A percentile compares a stretch with the other conserved stretches of the same genome.
Conservation (phyloP, 1,284 basidiomycete species). For the Inonotus hispidus region DNA sequence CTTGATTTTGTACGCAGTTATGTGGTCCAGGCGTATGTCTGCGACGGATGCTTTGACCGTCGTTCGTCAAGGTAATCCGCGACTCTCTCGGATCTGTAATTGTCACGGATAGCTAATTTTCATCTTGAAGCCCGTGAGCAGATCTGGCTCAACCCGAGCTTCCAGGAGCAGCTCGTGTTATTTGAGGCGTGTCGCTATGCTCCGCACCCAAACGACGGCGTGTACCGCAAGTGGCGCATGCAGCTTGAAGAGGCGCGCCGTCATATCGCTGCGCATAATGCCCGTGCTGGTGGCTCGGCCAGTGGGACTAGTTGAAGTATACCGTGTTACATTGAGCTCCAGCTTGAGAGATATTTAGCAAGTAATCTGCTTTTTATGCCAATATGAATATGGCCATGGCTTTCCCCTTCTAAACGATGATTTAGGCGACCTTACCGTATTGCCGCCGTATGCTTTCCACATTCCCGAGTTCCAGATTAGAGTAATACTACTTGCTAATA, state of each 20-base stretch:
- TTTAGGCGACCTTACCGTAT: too few relatives aligned
- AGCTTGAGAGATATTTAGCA: too few relatives aligned
- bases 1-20: constrained; percentile 5
- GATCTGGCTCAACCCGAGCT: constrained; percentile 18
- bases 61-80: constrained; percentile 9
- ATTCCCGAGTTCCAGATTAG: too few relatives aligned
- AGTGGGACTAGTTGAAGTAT: neutral
- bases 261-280: constrained; percentile 5
- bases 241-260: constrained; percentile 17
- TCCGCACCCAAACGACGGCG: constrained; percentile 15
- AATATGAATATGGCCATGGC: too few relatives aligned
- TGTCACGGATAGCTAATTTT: neutral
- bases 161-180: constrained; percentile 17
- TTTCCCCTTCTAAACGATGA: too few relatives aligned
- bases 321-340: neutral
- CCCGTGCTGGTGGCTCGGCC: constrained; percentile 1
- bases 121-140: constrained; percentile 17
- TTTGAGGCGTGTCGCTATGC: constrained; percentile 18
- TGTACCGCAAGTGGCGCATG: constrained; percentile 16
- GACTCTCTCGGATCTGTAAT: neutral
- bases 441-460: too few relatives aligned
- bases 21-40: constrained; percentile 19
- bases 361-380: too few relatives aligned
- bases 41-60: constrained; percentile 17
- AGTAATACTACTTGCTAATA: too few relatives aligned